Evolutionary conservation across 2,329 filamentous ascomycete species (phyloP).

Genomic region (Fusarium nematophilum): DNA sequence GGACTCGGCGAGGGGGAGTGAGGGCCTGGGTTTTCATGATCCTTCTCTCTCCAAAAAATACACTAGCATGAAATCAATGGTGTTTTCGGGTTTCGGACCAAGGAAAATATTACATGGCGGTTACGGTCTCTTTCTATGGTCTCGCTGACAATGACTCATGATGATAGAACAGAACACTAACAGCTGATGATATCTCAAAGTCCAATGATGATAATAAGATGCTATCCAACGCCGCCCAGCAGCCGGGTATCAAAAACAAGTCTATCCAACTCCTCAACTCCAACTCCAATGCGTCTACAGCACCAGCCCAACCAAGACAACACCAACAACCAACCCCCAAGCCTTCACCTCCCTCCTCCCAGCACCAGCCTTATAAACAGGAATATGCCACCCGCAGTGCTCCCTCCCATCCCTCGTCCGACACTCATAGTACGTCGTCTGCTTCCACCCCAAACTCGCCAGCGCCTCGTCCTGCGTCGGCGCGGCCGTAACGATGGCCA

Average conservation of each 20-base stretch:
- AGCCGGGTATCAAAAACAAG: constrained; percentile 33
- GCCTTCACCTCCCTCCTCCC: constrained; percentile 36
- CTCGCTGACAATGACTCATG: constrained; percentile 22
- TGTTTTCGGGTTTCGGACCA: constrained; percentile 56
- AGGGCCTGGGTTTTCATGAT: constrained; percentile 44
- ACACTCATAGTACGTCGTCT: constrained; percentile 51
- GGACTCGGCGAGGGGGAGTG: constrained; percentile 46
- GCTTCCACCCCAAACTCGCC: constrained; percentile 47
- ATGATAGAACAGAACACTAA: not conserved
- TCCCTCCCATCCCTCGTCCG: constrained; percentile 45
- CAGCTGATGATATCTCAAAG: constrained; percentile 1
- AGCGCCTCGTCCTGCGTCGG: constrained; percentile 46
- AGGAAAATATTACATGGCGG: constrained; percentile 42
- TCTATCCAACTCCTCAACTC: constrained; percentile 33
- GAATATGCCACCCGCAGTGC: constrained; percentile 52
- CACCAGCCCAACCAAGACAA: constrained; percentile 21
- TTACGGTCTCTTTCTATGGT: not conserved
- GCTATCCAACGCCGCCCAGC: constrained; percentile 30
- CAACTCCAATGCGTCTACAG: constrained; percentile 10
- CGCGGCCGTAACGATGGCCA: constrained; percentile 48
- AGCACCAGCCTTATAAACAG: constrained; percentile 44
- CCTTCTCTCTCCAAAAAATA: constrained; percentile 44
- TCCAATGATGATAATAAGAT: too few relatives aligned
- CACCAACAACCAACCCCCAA: constrained; percentile 28
- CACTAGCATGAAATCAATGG: constrained; percentile 58